Evolutionary conservation across 441 rosid species (phyloP), one percentile per base, ranked within the genome.

Genomic region (Pelargonium cotyledonis): DNA sequence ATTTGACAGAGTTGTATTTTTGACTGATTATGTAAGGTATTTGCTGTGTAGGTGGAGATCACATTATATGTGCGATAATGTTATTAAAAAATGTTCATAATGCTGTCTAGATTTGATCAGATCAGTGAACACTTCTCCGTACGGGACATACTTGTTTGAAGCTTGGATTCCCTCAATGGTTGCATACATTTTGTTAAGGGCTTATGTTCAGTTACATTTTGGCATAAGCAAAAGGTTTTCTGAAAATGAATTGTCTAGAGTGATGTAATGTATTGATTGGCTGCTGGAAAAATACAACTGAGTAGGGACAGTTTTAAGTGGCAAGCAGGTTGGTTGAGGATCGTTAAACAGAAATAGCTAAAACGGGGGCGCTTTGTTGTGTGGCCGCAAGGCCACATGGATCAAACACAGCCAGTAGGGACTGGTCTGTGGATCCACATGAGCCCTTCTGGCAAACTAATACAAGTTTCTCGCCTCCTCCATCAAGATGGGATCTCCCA

Each of bases 321-420:
- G 81, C 79, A 40, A 63, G 72, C 1, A 63, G 47, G 53, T 70
- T 70, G 23, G 11, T 31, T 67, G 65, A 46, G n/a, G 35, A 16
- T 67, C 63, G 82, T 77, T 71, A 65, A 61, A 40, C 41, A 74
- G 26, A 82, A 81, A 83, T 80, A 81, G 85, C 87, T 81, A 86
- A 84, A 75, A 86, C 85, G 88, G 90, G 90, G 79, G 84, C 87
- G 1, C 75, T 86, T 65, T 83, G 88, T 86, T 86, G 90, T 75
- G 90, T 84, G 90, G 90, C 90, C 67, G 86, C 90, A 69, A 86
- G 90, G 90, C 88, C 90, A 80, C 88, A 82, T 81, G 90, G 84
- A 60, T 86, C 90, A 19, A 81, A 72, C 73, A 16, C 78, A 5
- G 73, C 84, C 68, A 73, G 79, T 64, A 67, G 84, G 73, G 85